phyloP scores from a whole-genome alignment of 2,329 filamentous ascomycete genomes.

The Tolypocladium capitatum region DNA sequence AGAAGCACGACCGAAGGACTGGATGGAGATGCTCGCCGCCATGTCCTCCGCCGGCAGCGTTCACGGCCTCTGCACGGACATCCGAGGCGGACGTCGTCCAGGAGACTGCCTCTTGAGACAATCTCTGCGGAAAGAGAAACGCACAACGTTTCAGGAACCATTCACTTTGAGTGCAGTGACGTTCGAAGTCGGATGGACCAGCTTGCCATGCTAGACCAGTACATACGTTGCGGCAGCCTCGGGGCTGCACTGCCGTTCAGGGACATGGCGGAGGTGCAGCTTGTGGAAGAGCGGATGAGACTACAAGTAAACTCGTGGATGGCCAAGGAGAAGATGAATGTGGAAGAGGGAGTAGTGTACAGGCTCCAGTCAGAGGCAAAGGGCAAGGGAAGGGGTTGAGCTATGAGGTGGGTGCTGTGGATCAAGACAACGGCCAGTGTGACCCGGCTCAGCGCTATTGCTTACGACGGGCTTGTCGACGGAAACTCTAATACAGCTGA shows the following conservation, averaged over 20 bases:
- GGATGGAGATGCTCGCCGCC: constrained; percentile 7
- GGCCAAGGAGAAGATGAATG: background rate
- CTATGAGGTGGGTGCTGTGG: too few relatives aligned
- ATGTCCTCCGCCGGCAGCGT: constrained; percentile 9
- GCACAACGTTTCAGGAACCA: constrained; percentile 2
- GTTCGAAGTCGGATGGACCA: constrained; percentile 5
- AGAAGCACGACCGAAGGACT: background rate
- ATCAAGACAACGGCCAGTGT: background rate
- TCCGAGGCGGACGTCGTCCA: constrained; percentile 9
- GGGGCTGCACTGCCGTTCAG: constrained; percentile 8
- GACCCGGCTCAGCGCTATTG: background rate
- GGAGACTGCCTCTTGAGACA: constrained; percentile 13
- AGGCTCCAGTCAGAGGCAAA: constrained; percentile 12
- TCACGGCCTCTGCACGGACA: constrained; percentile 7
- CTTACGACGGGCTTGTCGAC: background rate
- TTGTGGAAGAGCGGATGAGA: constrained; percentile 10
- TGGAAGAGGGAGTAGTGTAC: constrained; percentile 13
- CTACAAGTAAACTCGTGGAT: constrained; percentile 11
- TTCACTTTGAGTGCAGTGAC: background rate
- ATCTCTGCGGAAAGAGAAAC: constrained; percentile 9
- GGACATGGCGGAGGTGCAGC: constrained; percentile 11
- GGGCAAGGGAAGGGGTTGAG: constrained; percentile 11
- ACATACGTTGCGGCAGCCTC: constrained; percentile 1
- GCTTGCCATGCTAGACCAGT: constrained; percentile 4
- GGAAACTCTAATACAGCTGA: background rate